phyloP scores from a whole-genome alignment of 2,329 filamentous ascomycete genomes.

The Arachnomyces sp. region DNA sequence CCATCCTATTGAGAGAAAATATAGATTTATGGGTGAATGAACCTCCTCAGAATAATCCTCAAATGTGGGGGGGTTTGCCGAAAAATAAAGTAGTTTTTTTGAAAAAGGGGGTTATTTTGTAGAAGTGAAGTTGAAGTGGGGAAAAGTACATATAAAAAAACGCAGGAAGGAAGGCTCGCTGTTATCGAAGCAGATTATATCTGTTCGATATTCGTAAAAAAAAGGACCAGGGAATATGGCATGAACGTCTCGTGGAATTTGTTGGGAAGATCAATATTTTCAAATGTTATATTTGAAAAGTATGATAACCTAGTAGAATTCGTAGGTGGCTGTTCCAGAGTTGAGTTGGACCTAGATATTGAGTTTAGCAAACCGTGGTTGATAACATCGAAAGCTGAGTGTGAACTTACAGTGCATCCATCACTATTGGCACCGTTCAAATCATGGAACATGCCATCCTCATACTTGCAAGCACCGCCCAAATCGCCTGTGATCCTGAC shows the following conservation, averaged over 20 bases:
- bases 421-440: conserved; percentile 40
- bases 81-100: no score
- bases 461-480: conserved; percentile 55
- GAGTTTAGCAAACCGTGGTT: conserved; percentile 10
- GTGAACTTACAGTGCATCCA: conserved; percentile 71
- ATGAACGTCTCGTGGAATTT: neutral
- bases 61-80: no score
- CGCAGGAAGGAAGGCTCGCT: no score
- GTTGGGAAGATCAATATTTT: neutral
- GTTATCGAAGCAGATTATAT: no score
- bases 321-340: conserved; percentile 43
- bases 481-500: conserved; percentile 66
- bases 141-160: no score
- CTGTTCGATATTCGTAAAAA: no score
- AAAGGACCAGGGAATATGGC: no score
- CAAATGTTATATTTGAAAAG: neutral
- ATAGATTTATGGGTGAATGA: no score
- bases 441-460: conserved; percentile 54
- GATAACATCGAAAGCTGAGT: conserved; percentile 3
- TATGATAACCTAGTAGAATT: conserved; percentile 27
- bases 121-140: no score
- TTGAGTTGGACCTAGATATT: conserved; percentile 40
- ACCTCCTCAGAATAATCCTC: no score
- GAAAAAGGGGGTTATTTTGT: no score
- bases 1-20: no score